Base-by-base conservation (phyloP, 225 moss, liverwort and hornwort genomes). In the Anthoceros angustus region DNA sequence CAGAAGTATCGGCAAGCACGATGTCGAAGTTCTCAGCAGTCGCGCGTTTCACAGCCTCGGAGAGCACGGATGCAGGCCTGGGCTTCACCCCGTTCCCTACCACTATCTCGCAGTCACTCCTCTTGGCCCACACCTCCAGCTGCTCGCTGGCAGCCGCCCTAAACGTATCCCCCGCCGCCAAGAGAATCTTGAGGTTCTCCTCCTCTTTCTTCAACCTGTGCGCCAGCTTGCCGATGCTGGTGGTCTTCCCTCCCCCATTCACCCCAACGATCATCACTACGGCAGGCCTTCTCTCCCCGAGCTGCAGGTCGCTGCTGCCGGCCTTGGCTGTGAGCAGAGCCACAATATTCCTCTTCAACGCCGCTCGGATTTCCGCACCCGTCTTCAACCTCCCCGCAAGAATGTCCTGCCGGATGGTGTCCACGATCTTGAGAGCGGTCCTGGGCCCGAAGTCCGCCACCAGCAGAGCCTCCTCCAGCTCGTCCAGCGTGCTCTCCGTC, bases 161-260 rank as follows among this genome's bases (percentile, higher is more conserved):
- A 66, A 95, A 95, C 49, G 94, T 95, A 73, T 95, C 90, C 79
- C 94, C 94, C 78, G 94, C 94, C 50, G 88, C 94, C 94, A 95
- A 86, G 74, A 95, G 86, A 74, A 95, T 88, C 89, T 90, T 77
- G 63, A 70, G 81, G 77, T 69, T 72, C 78, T 70, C 78, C 64
- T 88, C 82, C 66, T 80, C 86, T 72, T 95, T 91, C 25, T 85
- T 95, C 61, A 95, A 90, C 75, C 88, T 85, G 78, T 86, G 80
- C 42, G 91, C 95, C 83, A 95, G 70, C 75, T 95, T 95, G 87
- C 94, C 94, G 61, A 95, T 88, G 39, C 88, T 91, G 48, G 95
- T 95, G 12, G 95, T 95, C 77, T 95, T 95, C 38, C 95, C 95
- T 67, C 95, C 95, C 77, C 95, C 95, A 73, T 95, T 95, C 16